A percentile compares a stretch with the other conserved stretches of the same genome.
phyloP scores from a whole-genome alignment of 2,329 filamentous ascomycete genomes.

The Emmonsiellopsis sp. region DNA sequence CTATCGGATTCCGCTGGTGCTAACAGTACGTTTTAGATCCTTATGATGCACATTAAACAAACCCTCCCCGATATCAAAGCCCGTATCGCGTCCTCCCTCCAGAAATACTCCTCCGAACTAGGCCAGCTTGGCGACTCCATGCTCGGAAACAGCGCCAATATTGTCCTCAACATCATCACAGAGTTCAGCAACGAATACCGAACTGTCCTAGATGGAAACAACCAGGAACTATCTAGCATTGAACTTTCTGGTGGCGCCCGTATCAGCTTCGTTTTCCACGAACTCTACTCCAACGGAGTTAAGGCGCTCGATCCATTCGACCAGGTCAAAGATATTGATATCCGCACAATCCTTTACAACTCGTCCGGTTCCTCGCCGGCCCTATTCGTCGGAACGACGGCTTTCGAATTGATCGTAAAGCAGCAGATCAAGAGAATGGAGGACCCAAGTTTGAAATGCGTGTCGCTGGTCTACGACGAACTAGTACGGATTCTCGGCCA shows the following conservation, averaged over 20 bases:
- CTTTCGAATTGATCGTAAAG: constrained; percentile 98
- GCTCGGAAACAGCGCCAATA: constrained; percentile 91
- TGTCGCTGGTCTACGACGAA: constrained; percentile 94
- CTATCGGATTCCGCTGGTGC: neutral
- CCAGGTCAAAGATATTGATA: constrained; percentile 93
- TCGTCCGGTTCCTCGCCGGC: constrained; percentile 96
- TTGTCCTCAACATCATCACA: constrained; percentile 96
- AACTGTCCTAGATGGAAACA: constrained; percentile 92
- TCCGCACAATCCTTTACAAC: constrained; percentile 95
- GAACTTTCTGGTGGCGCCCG: constrained; percentile 93
- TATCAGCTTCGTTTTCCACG: constrained; percentile 99
- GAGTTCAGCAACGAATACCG: constrained; percentile 98
- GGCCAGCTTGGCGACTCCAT: constrained; percentile 80
- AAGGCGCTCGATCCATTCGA: constrained; percentile 98
- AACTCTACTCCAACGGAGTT: constrained; percentile 92
- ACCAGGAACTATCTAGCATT: constrained; percentile 85
- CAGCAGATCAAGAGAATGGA: constrained; percentile 95
- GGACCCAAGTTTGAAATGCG: constrained; percentile 94
- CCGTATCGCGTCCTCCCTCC: constrained; percentile 83
- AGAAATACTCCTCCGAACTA: constrained; percentile 82
- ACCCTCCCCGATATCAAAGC: constrained; percentile 97
- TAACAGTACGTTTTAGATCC: constrained; percentile 46
- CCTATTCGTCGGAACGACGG: constrained; percentile 91
- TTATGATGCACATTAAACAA: constrained; percentile 99
- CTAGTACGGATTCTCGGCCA: constrained; percentile 89